Evolutionary conservation across 1,284 basidiomycete species (phyloP), one percentile per base, ranked within the genome.

Genomic region (Serendipita sp.): DNA sequence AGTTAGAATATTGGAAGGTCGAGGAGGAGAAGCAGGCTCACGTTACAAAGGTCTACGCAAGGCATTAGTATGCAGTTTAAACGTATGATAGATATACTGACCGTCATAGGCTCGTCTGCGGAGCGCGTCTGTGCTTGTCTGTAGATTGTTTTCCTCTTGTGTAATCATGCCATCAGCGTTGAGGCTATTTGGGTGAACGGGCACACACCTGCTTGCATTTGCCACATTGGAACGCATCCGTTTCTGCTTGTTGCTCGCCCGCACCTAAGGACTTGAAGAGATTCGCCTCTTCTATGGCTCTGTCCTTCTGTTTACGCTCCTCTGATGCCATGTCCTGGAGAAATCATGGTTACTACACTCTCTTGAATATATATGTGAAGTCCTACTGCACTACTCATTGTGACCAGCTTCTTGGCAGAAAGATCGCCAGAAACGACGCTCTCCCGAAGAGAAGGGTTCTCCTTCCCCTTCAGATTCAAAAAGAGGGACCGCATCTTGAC

Each of bases 31-130:
- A 17, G 63, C 63, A 44, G 13, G 79, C 79, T 62, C 72, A 83
- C 78, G 82, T 81, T 49, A 84, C 82, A 69, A 84, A 84, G 30
- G 82, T 83, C 78, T 80, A 69, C 5, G 60, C 43, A 44, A 64
- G 15, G 38, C n/a, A 60, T 62, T 74, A 45, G 68, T 71, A 41
- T 34, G 71, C 65, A 35, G 61, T 17, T 58, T 41, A 17, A 65
- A 62, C 26, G 49, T 4, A 38, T 53, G 34, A 6, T 65, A 35
- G 63, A 61, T 32, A 66, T 8, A 81, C 85, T 73, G 73, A 89
- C 87, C 6, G 93, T 95, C 93, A 97, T 96, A 44, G 93, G 93
- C 75, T 95, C 93, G 76, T 97, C 93, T 42, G 93, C 93, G 71
- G 87, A 91, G 66, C 93, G 81, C 3, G 93, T 97, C 72, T 97